Conservation (phyloP, 352 stramenopile species). For the Phytopythium vexans region DNA sequence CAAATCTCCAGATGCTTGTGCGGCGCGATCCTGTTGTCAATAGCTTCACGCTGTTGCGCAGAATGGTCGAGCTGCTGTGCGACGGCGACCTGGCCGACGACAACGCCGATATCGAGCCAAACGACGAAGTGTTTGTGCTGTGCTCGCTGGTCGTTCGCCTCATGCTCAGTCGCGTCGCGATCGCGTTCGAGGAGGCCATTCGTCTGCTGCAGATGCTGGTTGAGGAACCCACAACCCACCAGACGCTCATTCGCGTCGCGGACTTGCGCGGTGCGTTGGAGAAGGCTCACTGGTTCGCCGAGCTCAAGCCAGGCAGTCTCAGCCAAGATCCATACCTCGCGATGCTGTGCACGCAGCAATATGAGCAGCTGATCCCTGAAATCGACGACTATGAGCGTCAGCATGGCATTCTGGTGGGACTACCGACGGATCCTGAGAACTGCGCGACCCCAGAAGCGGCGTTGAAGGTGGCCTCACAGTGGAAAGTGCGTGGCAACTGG, state of each 20-base stretch:
- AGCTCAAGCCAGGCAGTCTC: slow-evolving; percentile 30
- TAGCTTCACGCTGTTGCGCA: slow-evolving; percentile 18
- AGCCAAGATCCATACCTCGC: slow-evolving; percentile 41
- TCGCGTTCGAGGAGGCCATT: slow-evolving; percentile 53
- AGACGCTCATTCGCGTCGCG: slow-evolving; percentile 21
- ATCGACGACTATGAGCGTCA: slow-evolving; percentile 53
- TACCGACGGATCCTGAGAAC: slow-evolving; percentile 26
- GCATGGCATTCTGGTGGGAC: slow-evolving; percentile 49
- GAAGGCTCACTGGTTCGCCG: slow-evolving; percentile 34
- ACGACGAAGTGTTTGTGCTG: slow-evolving; percentile 3
- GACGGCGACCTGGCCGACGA: slow-evolving; percentile 3
- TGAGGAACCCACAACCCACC: slow-evolving; percentile 22
- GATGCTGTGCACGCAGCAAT: slow-evolving; percentile 38
- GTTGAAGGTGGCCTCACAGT: slow-evolving; percentile 14
- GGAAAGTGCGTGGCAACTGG: slow-evolving; percentile 52
- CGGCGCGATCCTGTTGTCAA: slow-evolving; percentile 3
- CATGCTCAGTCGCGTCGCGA: slow-evolving; percentile 46
- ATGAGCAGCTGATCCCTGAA: slow-evolving; percentile 27
- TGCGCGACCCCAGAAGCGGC: slow-evolving; percentile 17
- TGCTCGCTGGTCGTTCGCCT: slow-evolving; percentile 53
- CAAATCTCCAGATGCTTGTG: neutral
- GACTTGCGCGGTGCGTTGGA: slow-evolving; percentile 63
- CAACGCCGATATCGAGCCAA: neutral
- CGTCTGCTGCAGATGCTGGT: slow-evolving; percentile 64
- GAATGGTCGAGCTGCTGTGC: slow-evolving; percentile 19